These are phyloP conservation scores for Ceratocystis lukuohia DNA, from an alignment of 2,329 filamentous ascomycete species.

Conservation along the genomic window DNA sequence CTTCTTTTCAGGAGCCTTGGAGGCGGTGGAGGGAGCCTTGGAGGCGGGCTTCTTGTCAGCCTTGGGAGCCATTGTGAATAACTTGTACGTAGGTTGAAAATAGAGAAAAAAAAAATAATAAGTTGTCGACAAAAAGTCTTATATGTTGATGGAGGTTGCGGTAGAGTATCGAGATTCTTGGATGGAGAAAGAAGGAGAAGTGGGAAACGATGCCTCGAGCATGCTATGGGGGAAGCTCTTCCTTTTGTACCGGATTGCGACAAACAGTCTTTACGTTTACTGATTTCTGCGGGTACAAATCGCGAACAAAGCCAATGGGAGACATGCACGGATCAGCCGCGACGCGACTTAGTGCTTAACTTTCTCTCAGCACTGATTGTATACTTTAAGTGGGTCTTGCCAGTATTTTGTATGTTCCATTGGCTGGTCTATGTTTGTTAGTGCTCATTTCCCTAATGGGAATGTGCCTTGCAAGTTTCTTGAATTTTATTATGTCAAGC, in stretches of 20 bases:
- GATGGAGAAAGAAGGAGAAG: slow-evolving; percentile 25
- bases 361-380: slow-evolving; percentile 16
- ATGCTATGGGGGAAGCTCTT: slow-evolving; percentile 39
- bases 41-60: slow-evolving; percentile 96
- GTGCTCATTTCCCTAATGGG: slow-evolving; percentile 16
- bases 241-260: slow-evolving; percentile 50
- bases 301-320: slow-evolving; percentile 15
- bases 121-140: slow-evolving; percentile 2
- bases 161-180: slow-evolving; percentile 20
- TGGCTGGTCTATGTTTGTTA: slow-evolving; percentile 2
- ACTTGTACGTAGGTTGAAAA: slow-evolving; percentile 22
- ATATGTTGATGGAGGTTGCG: slow-evolving; percentile 18
- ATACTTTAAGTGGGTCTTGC: slow-evolving; percentile 9
- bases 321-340: slow-evolving; percentile 16
- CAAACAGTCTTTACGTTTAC: slow-evolving; percentile 31
- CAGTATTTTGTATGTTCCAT: slow-evolving; percentile 6
- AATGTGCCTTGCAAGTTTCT: slow-evolving; percentile 1
- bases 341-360: slow-evolving; percentile 15
- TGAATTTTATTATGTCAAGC: background rate
- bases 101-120: slow-evolving; percentile 15
- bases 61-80: slow-evolving; percentile 84
- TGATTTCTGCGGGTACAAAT: slow-evolving; percentile 33
- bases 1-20: slow-evolving; percentile 81
- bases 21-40: slow-evolving; percentile 74
- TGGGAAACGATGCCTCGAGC: slow-evolving; percentile 32